A percentile compares a stretch with the other conserved stretches of the same genome.
phyloP scores from a whole-genome alignment of 805 yeast genomes.

The Metschnikowia peoriensis region DNA sequence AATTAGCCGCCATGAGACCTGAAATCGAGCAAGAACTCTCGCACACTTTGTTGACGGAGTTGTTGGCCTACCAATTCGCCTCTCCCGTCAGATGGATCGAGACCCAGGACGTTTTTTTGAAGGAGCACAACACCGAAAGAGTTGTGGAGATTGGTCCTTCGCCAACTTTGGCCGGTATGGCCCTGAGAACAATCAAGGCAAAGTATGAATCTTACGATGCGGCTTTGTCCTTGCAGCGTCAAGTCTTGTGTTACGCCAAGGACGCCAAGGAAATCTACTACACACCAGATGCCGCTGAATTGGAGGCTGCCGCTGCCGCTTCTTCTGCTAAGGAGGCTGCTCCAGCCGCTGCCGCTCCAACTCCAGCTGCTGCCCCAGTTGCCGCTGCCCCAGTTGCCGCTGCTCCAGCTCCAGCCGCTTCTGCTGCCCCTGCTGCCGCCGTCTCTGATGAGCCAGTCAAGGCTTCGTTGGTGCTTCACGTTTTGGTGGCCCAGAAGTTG shows the following conservation, averaged over 20 bases:
- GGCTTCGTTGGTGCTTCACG: constrained; percentile 79
- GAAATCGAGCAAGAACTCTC: constrained; percentile 98
- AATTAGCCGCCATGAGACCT: constrained; percentile 59
- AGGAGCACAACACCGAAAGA: constrained; percentile 92
- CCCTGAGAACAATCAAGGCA: constrained; percentile 90
- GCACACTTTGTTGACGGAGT: constrained; percentile 89
- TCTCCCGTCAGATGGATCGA: constrained; percentile 99
- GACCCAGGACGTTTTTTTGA: constrained; percentile 95
- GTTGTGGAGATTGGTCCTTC: constrained; percentile 99
- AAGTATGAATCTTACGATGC: constrained; percentile 98
- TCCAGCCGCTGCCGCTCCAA: constrained; percentile 27
- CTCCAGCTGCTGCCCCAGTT: constrained; percentile 57
- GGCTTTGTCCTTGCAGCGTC: constrained; percentile 89
- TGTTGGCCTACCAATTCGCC: constrained; percentile 97
- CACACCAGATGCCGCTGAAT: constrained; percentile 74
- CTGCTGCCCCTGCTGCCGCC: constrained; percentile 77
- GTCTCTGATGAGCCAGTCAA: constrained; percentile 87
- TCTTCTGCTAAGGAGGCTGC: constrained; percentile 31
- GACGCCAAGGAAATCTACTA: constrained; percentile 96
- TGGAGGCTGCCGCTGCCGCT: constrained; percentile 28
- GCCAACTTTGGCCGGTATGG: constrained; percentile 98
- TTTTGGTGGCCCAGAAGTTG: constrained; percentile 91
- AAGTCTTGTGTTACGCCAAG: constrained; percentile 91
- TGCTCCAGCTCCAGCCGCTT: constrained; percentile 52
- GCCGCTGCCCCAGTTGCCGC: constrained; percentile 55